phyloP scores from a whole-genome alignment of 1,139 yeast genomes.

The Nematodospora anomalae region DNA sequence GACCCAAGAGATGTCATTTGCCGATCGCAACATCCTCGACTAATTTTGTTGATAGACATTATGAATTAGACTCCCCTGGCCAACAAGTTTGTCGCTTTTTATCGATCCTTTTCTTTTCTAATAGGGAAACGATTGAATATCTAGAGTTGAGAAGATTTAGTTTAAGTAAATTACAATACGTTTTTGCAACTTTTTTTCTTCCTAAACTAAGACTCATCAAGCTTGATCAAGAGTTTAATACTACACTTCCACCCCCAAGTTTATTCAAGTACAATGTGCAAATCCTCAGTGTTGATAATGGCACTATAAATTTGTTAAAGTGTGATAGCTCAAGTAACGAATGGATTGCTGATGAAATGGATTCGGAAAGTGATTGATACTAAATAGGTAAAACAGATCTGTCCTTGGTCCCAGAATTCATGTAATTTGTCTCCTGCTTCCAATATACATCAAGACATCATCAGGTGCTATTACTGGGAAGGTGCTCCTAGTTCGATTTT shows the following conservation, averaged over 20 bases:
- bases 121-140: slow-evolving; percentile 6
- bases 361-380: neutral
- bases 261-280: slow-evolving; percentile 1
- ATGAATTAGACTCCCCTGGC: slow-evolving; percentile 5
- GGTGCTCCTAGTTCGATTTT: slow-evolving; percentile 26
- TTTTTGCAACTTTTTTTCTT: slow-evolving; percentile 3
- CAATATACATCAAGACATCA: slow-evolving; percentile 23
- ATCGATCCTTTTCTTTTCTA: slow-evolving; percentile 4
- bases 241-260: slow-evolving; percentile 3
- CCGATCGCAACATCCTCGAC: neutral
- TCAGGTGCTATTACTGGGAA: slow-evolving; percentile 33
- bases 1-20: slow-evolving; percentile 4
- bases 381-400: neutral
- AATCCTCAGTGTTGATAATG: neutral
- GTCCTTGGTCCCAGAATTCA: slow-evolving; percentile 16
- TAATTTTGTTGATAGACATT: neutral
- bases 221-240: slow-evolving; percentile 1
- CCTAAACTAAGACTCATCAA: slow-evolving; percentile 4
- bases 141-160: slow-evolving; percentile 3
- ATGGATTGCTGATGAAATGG: slow-evolving; percentile 3
- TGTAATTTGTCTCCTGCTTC: slow-evolving; percentile 23
- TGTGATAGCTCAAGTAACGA: slow-evolving; percentile 1
- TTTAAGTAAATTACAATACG: slow-evolving; percentile 3
- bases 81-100: slow-evolving; percentile 5
- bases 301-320: neutral